Conservation (phyloP, 305 asterid species). For the Fraxinus baroniana region DNA sequence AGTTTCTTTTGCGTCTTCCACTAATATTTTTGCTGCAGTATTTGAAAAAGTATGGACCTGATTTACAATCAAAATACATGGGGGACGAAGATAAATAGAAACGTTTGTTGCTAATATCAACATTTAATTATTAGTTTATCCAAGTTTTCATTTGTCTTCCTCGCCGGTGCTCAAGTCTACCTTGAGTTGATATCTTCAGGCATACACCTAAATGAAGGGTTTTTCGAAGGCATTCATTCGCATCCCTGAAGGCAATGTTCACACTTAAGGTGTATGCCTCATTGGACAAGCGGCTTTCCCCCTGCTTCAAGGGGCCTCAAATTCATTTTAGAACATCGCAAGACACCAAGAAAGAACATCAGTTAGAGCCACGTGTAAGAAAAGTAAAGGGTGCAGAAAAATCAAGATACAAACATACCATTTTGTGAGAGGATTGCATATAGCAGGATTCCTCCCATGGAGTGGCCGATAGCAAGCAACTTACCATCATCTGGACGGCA, state of each 20-base stretch:
- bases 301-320: neutral
- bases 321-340: neutral
- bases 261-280: neutral
- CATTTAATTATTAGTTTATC: neutral
- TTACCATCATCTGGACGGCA: constrained; percentile 29
- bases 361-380: neutral
- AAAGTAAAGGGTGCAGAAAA: neutral
- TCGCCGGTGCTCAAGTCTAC: neutral
- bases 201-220: neutral
- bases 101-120: neutral
- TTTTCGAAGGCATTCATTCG: neutral
- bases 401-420: constrained; percentile 15
- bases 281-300: neutral
- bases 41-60: neutral
- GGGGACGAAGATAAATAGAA: neutral
- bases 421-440: constrained; percentile 36
- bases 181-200: neutral
- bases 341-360: neutral
- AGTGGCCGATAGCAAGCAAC: constrained; percentile 42
- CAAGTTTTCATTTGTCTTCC: neutral
- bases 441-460: constrained; percentile 47
- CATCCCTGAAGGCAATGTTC: neutral
- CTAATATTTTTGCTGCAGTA: neutral
- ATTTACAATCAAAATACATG: neutral
- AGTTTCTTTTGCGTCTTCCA: neutral